A percentile compares a stretch with the other conserved stretches of the same genome.
Conservation (phyloP, 139 green algal genomes). For the Asterochloris erici region DNA sequence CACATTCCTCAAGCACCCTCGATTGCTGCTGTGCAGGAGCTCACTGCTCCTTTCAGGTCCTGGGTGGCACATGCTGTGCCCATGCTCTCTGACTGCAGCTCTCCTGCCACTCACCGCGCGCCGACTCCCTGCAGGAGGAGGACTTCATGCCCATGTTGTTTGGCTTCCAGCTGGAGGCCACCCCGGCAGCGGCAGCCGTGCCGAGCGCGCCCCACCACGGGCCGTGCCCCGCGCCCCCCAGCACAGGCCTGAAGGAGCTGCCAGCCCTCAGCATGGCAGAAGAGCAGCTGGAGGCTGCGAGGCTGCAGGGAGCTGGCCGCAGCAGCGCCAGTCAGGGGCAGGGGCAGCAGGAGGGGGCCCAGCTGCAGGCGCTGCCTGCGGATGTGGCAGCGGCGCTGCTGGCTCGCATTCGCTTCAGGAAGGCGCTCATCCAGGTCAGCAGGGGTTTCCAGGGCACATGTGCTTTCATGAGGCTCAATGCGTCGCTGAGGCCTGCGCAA, state of each 20-base stretch:
- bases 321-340: background rate
- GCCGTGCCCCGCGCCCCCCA: no score
- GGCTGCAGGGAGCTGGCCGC: background rate
- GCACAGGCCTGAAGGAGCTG: background rate
- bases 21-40: no score
- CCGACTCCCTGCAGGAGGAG: conserved; percentile 40
- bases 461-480: no score
- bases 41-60: no score
- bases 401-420: conserved; percentile 43
- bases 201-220: background rate
- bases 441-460: background rate
- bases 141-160: conserved; percentile 46
- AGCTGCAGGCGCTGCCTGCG: background rate
- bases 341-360: background rate
- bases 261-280: conserved; percentile 27
- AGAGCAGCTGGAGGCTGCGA: conserved; percentile 12
- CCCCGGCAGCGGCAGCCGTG: conserved; percentile 9
- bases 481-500: no score
- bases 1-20: no score
- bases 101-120: background rate
- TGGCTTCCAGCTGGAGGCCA: conserved; percentile 45
- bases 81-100: no score
- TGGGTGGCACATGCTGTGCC: no score
- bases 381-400: conserved; percentile 35
- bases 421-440: conserved; percentile 28